Percentiles rank a stretch among this genome's conserved stretches.
These are phyloP conservation scores for Mycena galericulata DNA, from an alignment of 768 basidiomycete genomes.

Conservation along the genomic window DNA sequence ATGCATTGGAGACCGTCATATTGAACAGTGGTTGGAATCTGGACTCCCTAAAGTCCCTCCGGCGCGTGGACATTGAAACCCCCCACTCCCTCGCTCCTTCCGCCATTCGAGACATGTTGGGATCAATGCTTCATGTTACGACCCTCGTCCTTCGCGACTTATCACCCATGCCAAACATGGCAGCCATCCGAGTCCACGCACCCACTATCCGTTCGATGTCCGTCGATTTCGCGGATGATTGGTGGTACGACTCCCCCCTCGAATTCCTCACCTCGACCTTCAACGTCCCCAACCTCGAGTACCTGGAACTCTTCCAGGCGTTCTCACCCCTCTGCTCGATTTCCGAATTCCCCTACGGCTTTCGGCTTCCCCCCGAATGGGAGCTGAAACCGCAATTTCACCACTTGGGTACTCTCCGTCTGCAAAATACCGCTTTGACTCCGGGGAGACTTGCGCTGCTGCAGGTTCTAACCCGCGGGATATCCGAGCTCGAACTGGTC, in stretches of 20 bases:
- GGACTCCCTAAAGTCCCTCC: no score
- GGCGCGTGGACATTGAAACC: neutral
- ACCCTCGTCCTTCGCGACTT: conserved; percentile 11
- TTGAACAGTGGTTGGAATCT: no score
- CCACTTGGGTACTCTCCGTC: conserved; percentile 11
- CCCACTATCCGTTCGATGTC: conserved; percentile 1
- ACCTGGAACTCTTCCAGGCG: conserved; percentile 7
- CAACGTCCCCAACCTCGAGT: conserved; percentile 15
- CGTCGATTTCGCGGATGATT: neutral
- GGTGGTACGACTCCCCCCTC: neutral
- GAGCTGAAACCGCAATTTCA: no score
- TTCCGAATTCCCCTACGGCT: neutral
- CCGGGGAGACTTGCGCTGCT: conserved; percentile 3
- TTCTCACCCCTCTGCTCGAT: neutral
- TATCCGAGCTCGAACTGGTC: conserved; percentile 4
- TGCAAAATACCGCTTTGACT: neutral
- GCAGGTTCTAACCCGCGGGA: neutral
- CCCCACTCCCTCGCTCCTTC: neutral
- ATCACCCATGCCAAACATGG: no score
- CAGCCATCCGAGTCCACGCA: neutral
- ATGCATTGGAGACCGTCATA: no score
- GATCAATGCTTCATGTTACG: neutral
- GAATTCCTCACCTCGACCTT: conserved; percentile 3
- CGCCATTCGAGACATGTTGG: neutral
- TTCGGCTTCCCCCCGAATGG: neutral